Base-by-base conservation (phyloP, 495 filamentous ascomycete species). In the Podospora sp. region DNA sequence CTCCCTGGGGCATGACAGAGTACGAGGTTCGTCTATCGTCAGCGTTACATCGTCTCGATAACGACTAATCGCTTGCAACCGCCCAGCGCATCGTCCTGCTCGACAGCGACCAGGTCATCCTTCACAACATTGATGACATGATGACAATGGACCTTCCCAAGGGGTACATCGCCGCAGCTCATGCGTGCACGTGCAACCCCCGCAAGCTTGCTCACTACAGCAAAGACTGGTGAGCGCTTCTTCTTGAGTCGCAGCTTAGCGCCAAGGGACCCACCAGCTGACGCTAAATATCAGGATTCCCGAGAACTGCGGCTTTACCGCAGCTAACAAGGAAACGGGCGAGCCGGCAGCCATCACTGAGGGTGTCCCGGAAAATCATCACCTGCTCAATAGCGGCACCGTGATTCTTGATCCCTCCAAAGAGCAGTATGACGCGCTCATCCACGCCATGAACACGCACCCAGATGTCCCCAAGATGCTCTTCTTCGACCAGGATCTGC, bases 401-500 rank as follows among this genome's bases (percentile, higher is more conserved):
- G 77, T 79, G 0, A 75, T 79, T 52, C 35, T 79, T 7, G 62
- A 65, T 40, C 77, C 77, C 7, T 79, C 77, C 4, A 63, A 71
- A 57, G 35, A 67, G 57, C 72, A 78, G 55, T 79, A 70, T 63
- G 73, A 72, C 58, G 68, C 60, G 20, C 73, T 79, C 16, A 74
- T 79, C 51, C 33, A 78, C 53, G 75, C 76, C 63, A 79, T 79
- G 75, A 77, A 79, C 73, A 79, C 77, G 18, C 77, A 79, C 60
- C 77, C 77, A 7, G 76, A 76, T 61, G 77, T 79, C 21, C 76
- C 77, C 36, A 72, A 69, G 29, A 79, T 79, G 77, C 50, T 78
- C 65, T 79, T 79, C 74, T 78, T 75, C 63, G 77, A 79, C 67
- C 77, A 79, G 70, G 77, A 79, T 65, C 66, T 79, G 14, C 71